A percentile compares a stretch with the other conserved stretches of the same genome.
phyloP scores from a whole-genome alignment of 2,329 filamentous ascomycete genomes.

The Emmonsiellopsis sp. region DNA sequence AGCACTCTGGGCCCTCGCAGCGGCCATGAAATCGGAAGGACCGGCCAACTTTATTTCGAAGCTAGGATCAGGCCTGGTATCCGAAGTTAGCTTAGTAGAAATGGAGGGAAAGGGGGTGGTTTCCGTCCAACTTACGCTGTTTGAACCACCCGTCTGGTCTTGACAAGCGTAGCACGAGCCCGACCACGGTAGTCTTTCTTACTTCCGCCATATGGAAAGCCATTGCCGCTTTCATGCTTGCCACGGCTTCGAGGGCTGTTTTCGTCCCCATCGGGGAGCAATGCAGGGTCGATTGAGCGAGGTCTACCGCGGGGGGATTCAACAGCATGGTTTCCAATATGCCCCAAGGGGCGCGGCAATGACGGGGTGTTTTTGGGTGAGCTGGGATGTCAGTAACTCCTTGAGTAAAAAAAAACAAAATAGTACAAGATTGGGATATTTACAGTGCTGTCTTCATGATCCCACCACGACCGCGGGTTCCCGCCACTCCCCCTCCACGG shows the following conservation, averaged over 20 bases:
- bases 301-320: neutral
- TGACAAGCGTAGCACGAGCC: slow-evolving; percentile 4
- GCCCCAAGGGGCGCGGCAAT: neutral
- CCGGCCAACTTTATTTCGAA: slow-evolving; percentile 10
- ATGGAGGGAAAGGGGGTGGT: neutral
- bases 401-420: neutral
- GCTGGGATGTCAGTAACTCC: neutral
- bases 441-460: neutral
- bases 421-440: neutral
- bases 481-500: slow-evolving; percentile 19
- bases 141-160: slow-evolving; percentile 6
- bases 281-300: neutral
- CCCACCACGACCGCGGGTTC: slow-evolving; percentile 12
- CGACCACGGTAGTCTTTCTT: neutral
- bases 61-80: slow-evolving; percentile 1
- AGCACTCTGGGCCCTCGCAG: slow-evolving; percentile 1
- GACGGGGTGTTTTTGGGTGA: neutral
- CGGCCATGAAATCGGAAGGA: slow-evolving; percentile 13
- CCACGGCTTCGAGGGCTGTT: neutral
- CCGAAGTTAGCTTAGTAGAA: slow-evolving; percentile 4
- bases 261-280: neutral
- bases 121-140: slow-evolving; percentile 7
- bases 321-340: neutral
- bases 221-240: neutral
- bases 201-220: neutral